Evolutionary conservation across 176 grass and related monocot genomes (phyloP).

Genomic region (Oryza glumipatula): DNA sequence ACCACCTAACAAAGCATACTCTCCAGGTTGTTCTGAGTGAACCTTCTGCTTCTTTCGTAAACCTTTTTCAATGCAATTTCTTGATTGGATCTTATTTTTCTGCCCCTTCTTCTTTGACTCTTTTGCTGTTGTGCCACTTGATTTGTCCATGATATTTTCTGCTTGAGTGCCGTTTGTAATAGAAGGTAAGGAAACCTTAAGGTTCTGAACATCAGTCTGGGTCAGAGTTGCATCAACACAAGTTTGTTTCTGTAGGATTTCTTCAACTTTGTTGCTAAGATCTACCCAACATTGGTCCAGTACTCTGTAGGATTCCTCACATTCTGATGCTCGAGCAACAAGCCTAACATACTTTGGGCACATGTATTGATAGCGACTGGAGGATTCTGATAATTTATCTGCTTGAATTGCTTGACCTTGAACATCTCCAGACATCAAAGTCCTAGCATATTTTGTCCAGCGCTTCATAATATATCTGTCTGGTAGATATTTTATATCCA

Average conservation of each 20-base stretch:
- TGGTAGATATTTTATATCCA: conserved; percentile 64
- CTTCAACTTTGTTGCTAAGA: conserved; percentile 54
- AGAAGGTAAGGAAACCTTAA: conserved; percentile 51
- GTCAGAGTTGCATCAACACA: conserved; percentile 38
- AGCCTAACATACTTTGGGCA: conserved; percentile 61
- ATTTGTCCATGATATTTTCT: conserved; percentile 34
- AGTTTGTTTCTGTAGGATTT: conserved; percentile 53
- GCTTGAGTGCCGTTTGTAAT: conserved; percentile 9
- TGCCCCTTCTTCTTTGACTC: conserved; percentile 46
- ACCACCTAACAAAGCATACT: conserved; percentile 45
- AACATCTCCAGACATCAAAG: conserved; percentile 28
- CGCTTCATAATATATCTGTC: conserved; percentile 57
- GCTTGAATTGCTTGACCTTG: conserved; percentile 35
- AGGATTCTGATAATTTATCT: conserved; percentile 45
- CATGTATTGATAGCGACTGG: conserved; percentile 52
- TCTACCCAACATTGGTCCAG: conserved; percentile 50
- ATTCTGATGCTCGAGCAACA: conserved; percentile 62
- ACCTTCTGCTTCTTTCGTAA: conserved; percentile 60
- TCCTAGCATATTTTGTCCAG: conserved; percentile 61
- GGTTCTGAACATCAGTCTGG: conserved; percentile 30
- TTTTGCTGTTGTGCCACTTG: conserved; percentile 40
- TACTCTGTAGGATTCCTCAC: conserved; percentile 50
- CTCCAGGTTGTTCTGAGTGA: conserved; percentile 33
- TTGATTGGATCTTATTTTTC: conserved; percentile 49
- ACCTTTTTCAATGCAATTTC: conserved; percentile 61